Evolutionary conservation across 495 filamentous ascomycete species (phyloP), one percentile per base, ranked within the genome.

Genomic region (Tuber aestivum): DNA sequence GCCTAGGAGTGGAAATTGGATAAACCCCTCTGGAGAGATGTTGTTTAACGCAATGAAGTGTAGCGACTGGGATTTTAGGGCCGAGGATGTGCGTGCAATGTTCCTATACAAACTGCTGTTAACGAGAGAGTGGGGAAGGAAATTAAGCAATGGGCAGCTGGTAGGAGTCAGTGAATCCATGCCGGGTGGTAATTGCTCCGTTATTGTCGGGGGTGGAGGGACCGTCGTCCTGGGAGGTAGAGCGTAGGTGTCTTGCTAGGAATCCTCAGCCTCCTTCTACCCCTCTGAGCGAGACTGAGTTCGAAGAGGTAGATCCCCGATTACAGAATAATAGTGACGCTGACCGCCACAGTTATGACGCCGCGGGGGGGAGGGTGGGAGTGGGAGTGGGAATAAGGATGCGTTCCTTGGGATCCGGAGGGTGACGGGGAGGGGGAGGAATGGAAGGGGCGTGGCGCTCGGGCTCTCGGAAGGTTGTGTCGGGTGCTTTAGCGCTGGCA

Each of bases 41-140:
- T 99, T 99, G 85, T 97, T 97, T 86, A 90, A 94, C 37, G 93
- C 95, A 21, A 92, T 98, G 88, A 89, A 91, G 87, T 90, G 94
- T 82, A 98, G 97, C 74, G 88, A 88, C 38, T 84, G 87, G 84
- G 84, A 85, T 50, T 87, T 89, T 23, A 77, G 84, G 41, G 89
- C 90, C 1, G 85, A 87, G 35, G 92, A 96, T 81, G 96, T 97
- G 89, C 89, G 88, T 73, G 91, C 92, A 37, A 93, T 98, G 94
- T 98, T 70, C 95, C 95, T 0, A 97, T 99, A 83, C 94, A 98
- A 84, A 99, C 98, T 84, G 95, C 95, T 72, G 95, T 99, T 82
- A 95, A 95, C 85, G 93, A 94, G 86, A 88, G 91, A 69, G 93
- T 92, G 5, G 94, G 93, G 93, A 86, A 88, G 72, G 91, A 94